Evolutionary conservation across 768 basidiomycete species (phyloP).

Genomic region (Lentinula detonsa): DNA sequence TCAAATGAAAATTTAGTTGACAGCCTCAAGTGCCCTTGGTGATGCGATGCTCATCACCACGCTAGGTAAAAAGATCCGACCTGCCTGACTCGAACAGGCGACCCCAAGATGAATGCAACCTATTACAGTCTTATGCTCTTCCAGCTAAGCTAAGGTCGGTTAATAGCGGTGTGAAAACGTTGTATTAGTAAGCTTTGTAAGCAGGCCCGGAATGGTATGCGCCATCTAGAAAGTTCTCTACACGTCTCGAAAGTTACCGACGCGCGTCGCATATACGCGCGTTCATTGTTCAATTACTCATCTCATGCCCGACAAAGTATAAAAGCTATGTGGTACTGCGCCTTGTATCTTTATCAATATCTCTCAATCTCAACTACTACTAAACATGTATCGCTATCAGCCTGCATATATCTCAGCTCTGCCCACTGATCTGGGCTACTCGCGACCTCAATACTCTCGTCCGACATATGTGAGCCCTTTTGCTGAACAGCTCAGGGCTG

Average conservation of each 20-base stretch:
- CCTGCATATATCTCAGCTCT: not conserved
- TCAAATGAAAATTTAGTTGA: no score
- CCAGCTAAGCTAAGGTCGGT: slow-evolving; percentile 47
- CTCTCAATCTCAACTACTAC: not conserved
- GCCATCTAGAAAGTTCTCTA: not conserved
- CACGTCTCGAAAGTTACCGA: slow-evolving; percentile 1
- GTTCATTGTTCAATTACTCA: not conserved
- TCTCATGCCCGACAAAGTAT: not conserved
- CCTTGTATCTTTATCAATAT: not conserved
- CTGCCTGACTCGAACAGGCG: slow-evolving; percentile 7
- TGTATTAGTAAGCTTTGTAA: no score
- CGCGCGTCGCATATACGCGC: slow-evolving; percentile 2
- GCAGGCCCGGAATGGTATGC: no score
- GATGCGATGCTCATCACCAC: not conserved
- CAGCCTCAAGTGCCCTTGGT: no score
- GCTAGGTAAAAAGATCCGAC: slow-evolving; percentile 2
- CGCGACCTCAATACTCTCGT: slow-evolving; percentile 17
- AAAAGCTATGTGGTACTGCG: not conserved
- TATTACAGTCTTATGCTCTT: slow-evolving; percentile 45
- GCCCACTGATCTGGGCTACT: not conserved
- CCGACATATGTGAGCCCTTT: slow-evolving; percentile 31
- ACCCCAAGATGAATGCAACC: slow-evolving; percentile 1
- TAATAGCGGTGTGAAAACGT: not conserved
- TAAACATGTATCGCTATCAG: slow-evolving; percentile 1
- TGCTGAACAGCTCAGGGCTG: slow-evolving; percentile 25